phyloP scores from a whole-genome alignment of 768 basidiomycete genomes.

The Daedaleopsis sinensis region DNA sequence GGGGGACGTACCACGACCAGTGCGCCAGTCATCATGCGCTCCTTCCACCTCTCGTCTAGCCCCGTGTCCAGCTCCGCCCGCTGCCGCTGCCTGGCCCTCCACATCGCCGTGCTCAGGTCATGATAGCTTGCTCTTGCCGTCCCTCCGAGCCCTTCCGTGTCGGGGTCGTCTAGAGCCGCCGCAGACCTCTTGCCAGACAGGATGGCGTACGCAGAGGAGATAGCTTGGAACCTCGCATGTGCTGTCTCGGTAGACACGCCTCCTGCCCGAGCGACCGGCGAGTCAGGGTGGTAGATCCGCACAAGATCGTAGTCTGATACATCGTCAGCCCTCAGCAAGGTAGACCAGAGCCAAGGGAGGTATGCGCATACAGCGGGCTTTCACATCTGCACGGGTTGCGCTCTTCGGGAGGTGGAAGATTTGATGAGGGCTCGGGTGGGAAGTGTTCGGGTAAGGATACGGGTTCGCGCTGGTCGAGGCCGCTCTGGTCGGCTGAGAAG shows the following conservation, averaged over 20 bases:
- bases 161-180: slow-evolving; percentile 28
- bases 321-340: neutral
- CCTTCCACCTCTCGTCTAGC: slow-evolving; percentile 69
- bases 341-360: slow-evolving; percentile 16
- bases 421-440: slow-evolving; percentile 41
- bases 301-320: slow-evolving; percentile 81
- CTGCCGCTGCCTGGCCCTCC: slow-evolving; percentile 39
- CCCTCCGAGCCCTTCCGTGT: neutral
- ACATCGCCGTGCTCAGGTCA: slow-evolving; percentile 40
- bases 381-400: slow-evolving; percentile 39
- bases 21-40: slow-evolving; percentile 58
- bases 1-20: slow-evolving; percentile 47
- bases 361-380: slow-evolving; percentile 38
- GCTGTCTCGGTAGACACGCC: slow-evolving; percentile 48
- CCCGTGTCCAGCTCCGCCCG: slow-evolving; percentile 49
- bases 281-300: slow-evolving; percentile 78
- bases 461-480: slow-evolving; percentile 33
- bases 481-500: neutral
- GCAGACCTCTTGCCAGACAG: slow-evolving; percentile 50
- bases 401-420: slow-evolving; percentile 42
- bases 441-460: slow-evolving; percentile 36
- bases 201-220: slow-evolving; percentile 67
- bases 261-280: slow-evolving; percentile 42
- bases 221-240: slow-evolving; percentile 69
- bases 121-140: slow-evolving; percentile 21